A percentile compares a stretch with the other conserved stretches of the same genome.
Conservation (phyloP, 805 yeast species). For the Metschnikowia gelsemii region DNA sequence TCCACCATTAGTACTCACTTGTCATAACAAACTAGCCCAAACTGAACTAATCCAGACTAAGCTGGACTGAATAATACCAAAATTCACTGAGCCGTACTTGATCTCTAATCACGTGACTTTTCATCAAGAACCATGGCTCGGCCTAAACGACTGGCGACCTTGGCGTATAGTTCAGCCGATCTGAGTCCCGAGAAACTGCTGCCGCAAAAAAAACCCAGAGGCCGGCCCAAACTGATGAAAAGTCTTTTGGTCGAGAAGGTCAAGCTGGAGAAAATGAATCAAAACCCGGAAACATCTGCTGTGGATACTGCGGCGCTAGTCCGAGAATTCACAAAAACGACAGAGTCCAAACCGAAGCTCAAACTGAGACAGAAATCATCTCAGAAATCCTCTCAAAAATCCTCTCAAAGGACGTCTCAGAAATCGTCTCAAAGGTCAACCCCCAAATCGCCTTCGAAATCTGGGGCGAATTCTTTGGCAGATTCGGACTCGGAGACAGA, state of each 20-base stretch:
- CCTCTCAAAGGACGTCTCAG: neutral
- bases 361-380: neutral
- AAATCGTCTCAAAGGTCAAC: neutral
- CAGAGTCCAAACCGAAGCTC: neutral
- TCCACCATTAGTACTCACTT: too few relatives aligned
- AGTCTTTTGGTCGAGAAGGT: too few relatives aligned
- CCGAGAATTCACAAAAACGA: too few relatives aligned
- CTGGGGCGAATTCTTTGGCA: neutral
- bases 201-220: too few relatives aligned
- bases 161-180: neutral
- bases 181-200: constrained; percentile 5
- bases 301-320: too few relatives aligned
- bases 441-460: neutral
- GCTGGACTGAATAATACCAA: too few relatives aligned
- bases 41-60: too few relatives aligned
- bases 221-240: too few relatives aligned
- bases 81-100: too few relatives aligned
- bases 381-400: neutral
- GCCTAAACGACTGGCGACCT: neutral
- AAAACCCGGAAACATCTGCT: too few relatives aligned
- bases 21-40: too few relatives aligned
- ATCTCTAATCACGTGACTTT: neutral
- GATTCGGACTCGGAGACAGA: neutral
- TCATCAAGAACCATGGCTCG: neutral
- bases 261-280: too few relatives aligned